Evolutionary conservation across 345 rosid genomes (phyloP), one percentile per base, ranked within the genome.

Genomic region (Euphorbia lathyris): DNA sequence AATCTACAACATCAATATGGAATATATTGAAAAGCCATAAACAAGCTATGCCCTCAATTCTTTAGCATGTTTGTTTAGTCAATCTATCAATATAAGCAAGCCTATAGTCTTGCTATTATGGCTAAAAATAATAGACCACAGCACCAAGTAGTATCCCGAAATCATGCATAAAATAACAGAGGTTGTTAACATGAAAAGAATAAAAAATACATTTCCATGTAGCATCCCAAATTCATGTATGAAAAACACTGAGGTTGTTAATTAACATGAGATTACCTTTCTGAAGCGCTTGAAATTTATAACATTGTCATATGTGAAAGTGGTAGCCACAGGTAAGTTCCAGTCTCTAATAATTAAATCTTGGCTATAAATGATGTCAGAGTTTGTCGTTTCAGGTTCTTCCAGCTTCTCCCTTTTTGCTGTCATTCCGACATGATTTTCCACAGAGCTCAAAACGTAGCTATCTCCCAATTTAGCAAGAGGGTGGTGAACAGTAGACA

Each of bases 211-310:
- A 60, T 19, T n/a, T 14, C 23, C 27, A 62, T 19, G 27, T 19
- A 62, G 47, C 3, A 43, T 13, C 26, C n/a, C 30, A 59, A 16
- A 19, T 11, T 22, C 7, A 32, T 51, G 68, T 17, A 62, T 38
- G 34, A 17, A 63, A 63, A 34, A 25, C 14, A 51, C 22, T 14
- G 48, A 69, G 29, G 23, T 32, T 17, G 17, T 43, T 23, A 60
- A 12, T 4, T 3, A 2, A 23, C 51, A 70, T 69, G 14, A 23
- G 69, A 58, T 66, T 80, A 90, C 98, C 96, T 94, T 94, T 83
- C 83, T 92, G 86, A 90, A 91, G 75, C 81, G 79, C 83, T 91
- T 94, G 83, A 90, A 94, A 78, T 94, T 83, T 56, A 74, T 16
- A 67, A 82, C 80, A 77, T 77, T 84, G 57, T 61, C 73, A 55